Conservation (phyloP, 2,329 filamentous ascomycete genomes). For the Ophiostoma himal-ulmi region DNA sequence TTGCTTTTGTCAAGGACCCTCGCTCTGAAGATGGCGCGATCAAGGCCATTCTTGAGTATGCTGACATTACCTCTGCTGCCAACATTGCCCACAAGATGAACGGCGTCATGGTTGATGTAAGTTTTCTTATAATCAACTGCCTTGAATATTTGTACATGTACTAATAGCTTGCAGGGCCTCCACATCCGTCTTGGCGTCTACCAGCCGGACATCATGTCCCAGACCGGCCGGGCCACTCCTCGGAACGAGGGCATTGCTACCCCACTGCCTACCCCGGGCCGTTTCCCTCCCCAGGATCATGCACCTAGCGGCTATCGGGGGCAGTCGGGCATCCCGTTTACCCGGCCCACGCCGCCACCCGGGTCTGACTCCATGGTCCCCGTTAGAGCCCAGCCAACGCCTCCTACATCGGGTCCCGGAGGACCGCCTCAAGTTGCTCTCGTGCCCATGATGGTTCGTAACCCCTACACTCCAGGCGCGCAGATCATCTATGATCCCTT, state of each 20-base stretch:
- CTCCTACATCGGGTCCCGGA: conserved; percentile 27
- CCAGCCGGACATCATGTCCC: conserved; percentile 19
- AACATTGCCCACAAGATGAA: conserved; percentile 39
- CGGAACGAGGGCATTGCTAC: conserved; percentile 23
- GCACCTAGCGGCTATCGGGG: conserved; percentile 11
- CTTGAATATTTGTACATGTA: neutral
- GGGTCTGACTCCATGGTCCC: conserved; percentile 14
- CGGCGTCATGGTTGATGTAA: conserved; percentile 36
- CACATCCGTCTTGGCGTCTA: conserved; percentile 23
- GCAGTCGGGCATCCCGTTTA: neutral
- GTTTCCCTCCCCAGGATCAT: conserved; percentile 22
- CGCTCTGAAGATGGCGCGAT: conserved; percentile 41
- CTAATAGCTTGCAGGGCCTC: conserved; percentile 22
- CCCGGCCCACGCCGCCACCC: conserved; percentile 15
- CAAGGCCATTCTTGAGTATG: conserved; percentile 48
- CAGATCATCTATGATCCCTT: conserved; percentile 35
- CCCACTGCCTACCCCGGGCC: conserved; percentile 26
- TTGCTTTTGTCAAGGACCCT: conserved; percentile 44
- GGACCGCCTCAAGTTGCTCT: conserved; percentile 34
- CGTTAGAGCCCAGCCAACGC: conserved; percentile 22
- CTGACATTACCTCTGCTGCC: conserved; percentile 42
- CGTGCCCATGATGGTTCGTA: conserved; percentile 36
- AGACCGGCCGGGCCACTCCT: conserved; percentile 14
- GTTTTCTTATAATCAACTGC: conserved; percentile 19
- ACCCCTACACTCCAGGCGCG: conserved; percentile 30